A percentile compares a stretch with the other conserved stretches of the same genome.
Evolutionary conservation across 352 stramenopile genomes (phyloP).

Genomic region (Phytophthora kernoviae): DNA sequence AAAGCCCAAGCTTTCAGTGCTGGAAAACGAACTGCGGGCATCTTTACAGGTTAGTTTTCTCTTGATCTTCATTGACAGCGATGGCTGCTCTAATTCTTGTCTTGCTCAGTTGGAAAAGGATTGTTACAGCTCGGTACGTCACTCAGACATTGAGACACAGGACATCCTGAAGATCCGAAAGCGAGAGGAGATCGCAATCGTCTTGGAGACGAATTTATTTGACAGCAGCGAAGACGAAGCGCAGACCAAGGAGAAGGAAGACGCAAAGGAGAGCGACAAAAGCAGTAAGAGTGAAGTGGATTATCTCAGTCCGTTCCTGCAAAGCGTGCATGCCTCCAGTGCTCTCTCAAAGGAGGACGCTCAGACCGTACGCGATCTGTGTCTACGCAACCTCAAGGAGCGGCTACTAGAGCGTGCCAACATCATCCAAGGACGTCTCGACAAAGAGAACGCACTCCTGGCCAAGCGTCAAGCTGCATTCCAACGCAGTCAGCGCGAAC

Average conservation of each 20-base stretch:
- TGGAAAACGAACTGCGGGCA: constrained; percentile 73
- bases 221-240: constrained; percentile 71
- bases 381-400: constrained; percentile 93
- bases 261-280: constrained; percentile 68
- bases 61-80: background rate
- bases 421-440: constrained; percentile 94
- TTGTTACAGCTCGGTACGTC: constrained; percentile 87
- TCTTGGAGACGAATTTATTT: constrained; percentile 88
- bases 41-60: constrained; percentile 51
- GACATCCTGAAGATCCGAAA: constrained; percentile 91
- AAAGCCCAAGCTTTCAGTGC: constrained; percentile 74
- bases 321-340: constrained; percentile 63
- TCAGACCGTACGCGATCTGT: constrained; percentile 86
- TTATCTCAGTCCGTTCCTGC: constrained; percentile 94
- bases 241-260: constrained; percentile 64
- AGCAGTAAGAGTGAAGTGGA: constrained; percentile 85
- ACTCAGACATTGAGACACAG: constrained; percentile 90
- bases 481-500: constrained; percentile 91
- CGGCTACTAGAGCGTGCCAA: constrained; percentile 92
- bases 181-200: constrained; percentile 86
- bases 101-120: constrained; percentile 80
- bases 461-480: constrained; percentile 93
- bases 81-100: background rate
- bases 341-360: constrained; percentile 88
- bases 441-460: constrained; percentile 92